These are phyloP conservation scores for Boehmeria nivea DNA, from an alignment of 306 rosid genomes.

Conservation along the genomic window DNA sequence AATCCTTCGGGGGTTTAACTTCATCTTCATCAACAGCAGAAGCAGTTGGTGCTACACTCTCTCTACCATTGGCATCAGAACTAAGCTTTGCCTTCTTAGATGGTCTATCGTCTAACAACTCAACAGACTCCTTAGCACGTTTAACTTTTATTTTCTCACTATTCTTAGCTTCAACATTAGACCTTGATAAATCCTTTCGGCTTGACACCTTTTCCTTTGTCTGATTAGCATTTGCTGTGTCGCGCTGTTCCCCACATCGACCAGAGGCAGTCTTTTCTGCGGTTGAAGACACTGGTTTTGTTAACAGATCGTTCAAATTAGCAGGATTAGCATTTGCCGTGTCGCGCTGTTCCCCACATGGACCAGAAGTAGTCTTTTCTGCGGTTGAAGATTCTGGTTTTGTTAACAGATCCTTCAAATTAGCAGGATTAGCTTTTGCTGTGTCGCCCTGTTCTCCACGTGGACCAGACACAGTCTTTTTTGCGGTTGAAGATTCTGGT, in stretches of 20 bases:
- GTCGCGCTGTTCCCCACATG: constrained; percentile 12
- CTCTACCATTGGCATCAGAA: constrained; percentile 23
- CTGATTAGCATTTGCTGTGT: too few relatives aligned
- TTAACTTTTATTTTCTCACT: constrained; percentile 17
- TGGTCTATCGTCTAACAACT: constrained; percentile 31
- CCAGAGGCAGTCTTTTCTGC: constrained; percentile 25
- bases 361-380: constrained; percentile 21
- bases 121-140: constrained; percentile 16
- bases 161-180: constrained; percentile 24
- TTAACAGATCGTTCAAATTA: constrained; percentile 20
- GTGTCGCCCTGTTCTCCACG: constrained; percentile 13
- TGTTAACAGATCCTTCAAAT: constrained; percentile 17
- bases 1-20: constrained; percentile 25
- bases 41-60: constrained; percentile 12
- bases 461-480: constrained; percentile 12
- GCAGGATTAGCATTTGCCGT: constrained; percentile 22
- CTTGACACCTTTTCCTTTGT: constrained; percentile 15
- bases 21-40: constrained; percentile 16
- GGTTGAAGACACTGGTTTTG: constrained; percentile 4
- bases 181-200: constrained; percentile 9
- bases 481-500: constrained; percentile 15
- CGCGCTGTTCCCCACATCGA: constrained; percentile 11
- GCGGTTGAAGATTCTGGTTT: constrained; percentile 13
- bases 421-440: constrained; percentile 28
- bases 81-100: constrained; percentile 36